Base-by-base conservation (phyloP, 139 green algal species). In the Closterium sp. region DNA sequence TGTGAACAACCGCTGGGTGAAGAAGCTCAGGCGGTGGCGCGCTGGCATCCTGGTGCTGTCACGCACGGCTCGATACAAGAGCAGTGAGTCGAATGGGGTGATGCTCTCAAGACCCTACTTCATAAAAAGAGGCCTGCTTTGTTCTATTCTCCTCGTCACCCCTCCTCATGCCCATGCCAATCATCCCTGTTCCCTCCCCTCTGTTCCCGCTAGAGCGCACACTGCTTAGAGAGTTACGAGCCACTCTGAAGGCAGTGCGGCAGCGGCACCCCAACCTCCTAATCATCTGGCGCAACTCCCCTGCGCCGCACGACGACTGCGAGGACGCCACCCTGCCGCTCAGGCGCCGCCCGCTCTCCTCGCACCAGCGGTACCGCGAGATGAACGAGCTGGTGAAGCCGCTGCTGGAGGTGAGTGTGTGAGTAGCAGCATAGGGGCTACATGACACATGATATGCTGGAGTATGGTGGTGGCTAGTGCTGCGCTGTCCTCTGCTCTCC, bases 1-100 rank as follows among this genome's bases (percentile, higher is more conserved):
- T 32, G n/a, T 34, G 28, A 32, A 86, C n/a, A 32, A 86, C 34
- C 87, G 34, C 5, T 91, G 87, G 87, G 81, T 91, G 1, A n/a
- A 87, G 35, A 91, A 91, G 35, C 35, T 91, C 6, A 19, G 28
- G 69, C 55, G 81, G 12, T 91, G 87, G 87, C 69, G 81, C 21
- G n/a, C 87, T 28, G 69, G 55, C 16, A 30, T 91, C 5, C 87
- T 91, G 16, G 5, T 91, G 5, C 35, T 91, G 12, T 86, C 33
- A 16, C 87, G 87, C 34, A 34, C 83, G 10, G 83, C 83, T 2
- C 55, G 55, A 76, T 76, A 76, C 55, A 76, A 76, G 55, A 76
- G 55, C 55, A 76, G 55, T 76, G 55, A 76, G 55, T 76, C 4
- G 55, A n/a, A n/a, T n/a, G n/a, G n/a, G n/a, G n/a, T n/a, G n/a